Percentiles rank a stretch among this genome's conserved stretches.
phyloP scores from a whole-genome alignment of 129 eudicot species.

The Lonicera japonica region DNA sequence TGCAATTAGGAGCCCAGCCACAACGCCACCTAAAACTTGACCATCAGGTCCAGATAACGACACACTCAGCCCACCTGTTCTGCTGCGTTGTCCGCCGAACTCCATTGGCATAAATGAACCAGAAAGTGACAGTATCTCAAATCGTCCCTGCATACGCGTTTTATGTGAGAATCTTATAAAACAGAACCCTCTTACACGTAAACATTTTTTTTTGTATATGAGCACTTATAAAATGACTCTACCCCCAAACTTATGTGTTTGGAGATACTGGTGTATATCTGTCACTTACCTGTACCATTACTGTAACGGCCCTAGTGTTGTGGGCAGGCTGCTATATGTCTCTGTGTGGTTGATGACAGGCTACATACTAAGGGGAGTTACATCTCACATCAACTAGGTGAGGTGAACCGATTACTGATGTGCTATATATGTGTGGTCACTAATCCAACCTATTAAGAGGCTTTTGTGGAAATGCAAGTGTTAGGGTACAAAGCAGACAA shows the following conservation, averaged over 20 bases:
- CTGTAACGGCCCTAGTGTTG: too few species aligned
- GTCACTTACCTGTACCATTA: too few species aligned
- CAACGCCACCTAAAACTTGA: conserved; percentile 66
- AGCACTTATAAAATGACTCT: too few species aligned
- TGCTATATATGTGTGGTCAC: too few species aligned
- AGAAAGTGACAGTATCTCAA: conserved; percentile 52
- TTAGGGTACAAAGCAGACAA: too few species aligned
- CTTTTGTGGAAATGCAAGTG: too few species aligned
- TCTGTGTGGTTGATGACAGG: too few species aligned
- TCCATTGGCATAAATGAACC: conserved; percentile 48
- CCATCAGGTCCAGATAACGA: conserved; percentile 66
- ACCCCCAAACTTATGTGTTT: neutral
- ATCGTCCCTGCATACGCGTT: conserved; percentile 45
- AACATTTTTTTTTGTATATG: too few species aligned
- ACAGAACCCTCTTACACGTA: neutral
- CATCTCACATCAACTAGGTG: too few species aligned
- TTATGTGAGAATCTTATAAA: conserved; percentile 1
- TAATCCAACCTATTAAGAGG: too few species aligned
- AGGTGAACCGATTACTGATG: too few species aligned
- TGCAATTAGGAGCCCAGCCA: conserved; percentile 65
- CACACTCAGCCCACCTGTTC: conserved; percentile 47
- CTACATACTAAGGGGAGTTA: too few species aligned
- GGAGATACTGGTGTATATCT: neutral
- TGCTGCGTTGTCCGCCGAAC: conserved; percentile 32
- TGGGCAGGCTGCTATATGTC: neutral